Percentiles rank a stretch among this genome's conserved stretches.
These are phyloP conservation scores for Pseudogymnoascus sp. DNA, from an alignment of 2,329 filamentous ascomycete genomes.

Conservation along the genomic window DNA sequence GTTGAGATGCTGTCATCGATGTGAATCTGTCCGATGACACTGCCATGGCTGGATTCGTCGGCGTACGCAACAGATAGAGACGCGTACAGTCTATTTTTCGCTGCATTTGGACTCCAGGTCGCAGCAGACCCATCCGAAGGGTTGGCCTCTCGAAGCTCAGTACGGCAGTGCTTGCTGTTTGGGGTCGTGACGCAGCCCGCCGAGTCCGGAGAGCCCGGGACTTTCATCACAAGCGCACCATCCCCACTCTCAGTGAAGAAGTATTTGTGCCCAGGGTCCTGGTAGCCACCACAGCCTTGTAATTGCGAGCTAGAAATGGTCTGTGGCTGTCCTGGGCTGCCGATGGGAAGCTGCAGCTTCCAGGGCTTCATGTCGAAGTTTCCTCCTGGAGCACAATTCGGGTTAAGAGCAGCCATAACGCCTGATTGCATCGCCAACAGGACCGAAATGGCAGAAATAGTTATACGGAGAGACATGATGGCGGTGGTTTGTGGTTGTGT, in stretches of 20 bases:
- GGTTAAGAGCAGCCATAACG: constrained; percentile 10
- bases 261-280: constrained; percentile 21
- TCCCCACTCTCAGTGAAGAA: constrained; percentile 30
- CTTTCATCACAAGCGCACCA: constrained; percentile 32
- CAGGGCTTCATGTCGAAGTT: constrained; percentile 29
- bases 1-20: constrained; percentile 29
- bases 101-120: constrained; percentile 28
- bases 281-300: constrained; percentile 30
- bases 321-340: constrained; percentile 22
- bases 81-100: constrained; percentile 28
- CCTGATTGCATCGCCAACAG: not conserved
- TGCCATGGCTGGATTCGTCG: constrained; percentile 29
- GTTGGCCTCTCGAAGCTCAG: constrained; percentile 32
- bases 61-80: constrained; percentile 25
- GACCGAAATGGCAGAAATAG: not conserved
- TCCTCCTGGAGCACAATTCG: constrained; percentile 22
- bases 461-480: not conserved
- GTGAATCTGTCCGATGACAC: constrained; percentile 33
- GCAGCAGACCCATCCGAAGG: constrained; percentile 16
- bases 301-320: constrained; percentile 27
- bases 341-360: constrained; percentile 33
- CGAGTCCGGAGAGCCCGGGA: constrained; percentile 28
- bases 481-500: not conserved
- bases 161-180: constrained; percentile 35
- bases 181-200: constrained; percentile 32